A percentile compares a stretch with the other conserved stretches of the same genome.
Conservation (phyloP, 1,284 basidiomycete genomes). For the Ustilago nuda region DNA sequence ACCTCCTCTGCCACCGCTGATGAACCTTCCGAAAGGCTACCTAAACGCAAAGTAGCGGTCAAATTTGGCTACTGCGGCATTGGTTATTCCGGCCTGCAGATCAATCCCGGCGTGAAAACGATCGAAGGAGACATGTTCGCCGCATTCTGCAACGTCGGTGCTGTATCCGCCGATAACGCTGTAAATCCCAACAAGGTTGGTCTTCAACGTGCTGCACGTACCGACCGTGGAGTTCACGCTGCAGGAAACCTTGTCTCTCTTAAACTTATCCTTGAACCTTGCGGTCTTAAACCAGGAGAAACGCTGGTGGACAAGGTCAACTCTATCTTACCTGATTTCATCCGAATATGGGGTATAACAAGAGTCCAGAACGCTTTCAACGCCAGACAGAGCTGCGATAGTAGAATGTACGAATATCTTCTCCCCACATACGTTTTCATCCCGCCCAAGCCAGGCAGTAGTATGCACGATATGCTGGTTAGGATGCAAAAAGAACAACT, state of each 20-base stretch:
- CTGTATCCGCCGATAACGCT: conserved; percentile 91
- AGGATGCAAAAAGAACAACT: conserved; percentile 31
- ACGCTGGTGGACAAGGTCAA: conserved; percentile 82
- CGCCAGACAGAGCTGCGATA: conserved; percentile 80
- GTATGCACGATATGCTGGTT: conserved; percentile 63
- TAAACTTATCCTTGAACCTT: conserved; percentile 71
- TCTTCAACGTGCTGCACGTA: conserved; percentile 89
- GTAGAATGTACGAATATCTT: conserved; percentile 95
- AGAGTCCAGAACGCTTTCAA: conserved; percentile 93
- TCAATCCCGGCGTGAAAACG: conserved; percentile 78
- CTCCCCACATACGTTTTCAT: conserved; percentile 94
- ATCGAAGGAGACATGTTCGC: conserved; percentile 92
- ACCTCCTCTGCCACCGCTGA: not conserved
- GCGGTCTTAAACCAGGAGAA: conserved; percentile 34
- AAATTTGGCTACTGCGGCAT: conserved; percentile 74
- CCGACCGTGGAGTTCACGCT: conserved; percentile 97
- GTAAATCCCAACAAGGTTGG: conserved; percentile 89
- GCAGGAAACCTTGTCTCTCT: conserved; percentile 82
- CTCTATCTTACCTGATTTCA: conserved; percentile 84
- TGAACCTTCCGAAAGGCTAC: conserved; percentile 64
- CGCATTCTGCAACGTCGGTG: conserved; percentile 87
- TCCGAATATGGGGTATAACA: conserved; percentile 91
- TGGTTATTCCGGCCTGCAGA: conserved; percentile 92
- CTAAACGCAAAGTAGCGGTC: conserved; percentile 74
- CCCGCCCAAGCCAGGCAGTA: conserved; percentile 80